These are phyloP conservation scores for Ganoderma meredithae DNA, from an alignment of 1,284 basidiomycete species.

Conservation along the genomic window DNA sequence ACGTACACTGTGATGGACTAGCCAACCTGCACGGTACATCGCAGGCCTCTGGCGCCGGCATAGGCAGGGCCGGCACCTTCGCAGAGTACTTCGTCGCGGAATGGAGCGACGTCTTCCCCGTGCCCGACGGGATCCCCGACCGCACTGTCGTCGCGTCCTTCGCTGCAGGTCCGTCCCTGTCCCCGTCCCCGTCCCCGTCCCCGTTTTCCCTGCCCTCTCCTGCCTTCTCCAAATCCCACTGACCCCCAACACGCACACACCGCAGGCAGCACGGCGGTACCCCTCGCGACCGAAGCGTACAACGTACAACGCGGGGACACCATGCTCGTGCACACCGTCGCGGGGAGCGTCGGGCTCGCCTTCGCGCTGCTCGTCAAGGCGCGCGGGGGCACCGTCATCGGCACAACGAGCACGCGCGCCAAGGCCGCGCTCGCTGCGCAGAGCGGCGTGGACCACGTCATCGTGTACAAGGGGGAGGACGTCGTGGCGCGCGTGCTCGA, in stretches of 20 bases:
- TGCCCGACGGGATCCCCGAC: background rate
- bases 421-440: slow-evolving; percentile 85
- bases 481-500: slow-evolving; percentile 76
- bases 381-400: slow-evolving; percentile 91
- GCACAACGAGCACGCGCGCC: slow-evolving; percentile 87
- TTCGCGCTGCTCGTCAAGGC: slow-evolving; percentile 69
- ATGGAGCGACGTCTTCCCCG: background rate
- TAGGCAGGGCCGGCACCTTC: background rate
- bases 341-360: slow-evolving; percentile 78
- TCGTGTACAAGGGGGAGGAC: slow-evolving; percentile 80
- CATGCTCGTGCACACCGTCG: slow-evolving; percentile 90
- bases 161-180: background rate
- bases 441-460: slow-evolving; percentile 88
- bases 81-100: background rate
- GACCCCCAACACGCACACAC: background rate
- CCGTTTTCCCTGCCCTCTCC: background rate
- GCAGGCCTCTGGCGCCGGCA: background rate
- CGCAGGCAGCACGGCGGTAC: slow-evolving; percentile 77
- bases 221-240: too few relatives aligned
- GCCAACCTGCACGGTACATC: background rate
- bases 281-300: slow-evolving; percentile 87
- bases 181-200: background rate
- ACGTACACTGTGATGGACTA: background rate
- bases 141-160: background rate
- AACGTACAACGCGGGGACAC: slow-evolving; percentile 78